Evolutionary conservation across 306 rosid species (phyloP), one percentile per base, ranked within the genome.

Genomic region (Corylus avellana): DNA sequence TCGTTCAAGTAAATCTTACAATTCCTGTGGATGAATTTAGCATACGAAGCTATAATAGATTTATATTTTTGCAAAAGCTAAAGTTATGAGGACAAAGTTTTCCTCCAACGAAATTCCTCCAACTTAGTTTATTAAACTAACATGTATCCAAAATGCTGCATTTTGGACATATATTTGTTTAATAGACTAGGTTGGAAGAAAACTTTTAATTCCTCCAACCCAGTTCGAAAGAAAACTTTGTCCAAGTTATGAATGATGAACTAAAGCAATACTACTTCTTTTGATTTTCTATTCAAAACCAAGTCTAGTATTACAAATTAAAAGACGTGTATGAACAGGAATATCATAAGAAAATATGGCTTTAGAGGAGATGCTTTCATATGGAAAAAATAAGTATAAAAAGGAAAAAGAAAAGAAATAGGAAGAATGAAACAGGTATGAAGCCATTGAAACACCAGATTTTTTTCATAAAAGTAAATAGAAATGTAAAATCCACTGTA

Each of bases 231-330:
- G 46, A 42, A 42, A 42, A 42, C 46, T 42, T 0, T 42, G 46
- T 42, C 46, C 8, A 42, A 42, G 8, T 71, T 79, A 55, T 66
- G 78, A 70, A 57, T 62, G 54, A 8, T 79, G 70, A 59, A 72
- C 54, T 70, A 75, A 62, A 18, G 63, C 47, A 81, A 76, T 59
- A 37, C 73, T 81, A 62, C 80, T 67, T 73, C 72, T 49, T 67
- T 46, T 76, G 72, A 22, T 22, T 22, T 74, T 73, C 32, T 75
- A 25, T 46, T 58, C 25, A 75, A 76, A 81, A 75, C 29, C 48
- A 66, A 66, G 18, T 53, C 39, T 14, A 81, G 39, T 75, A 54
- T 63, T 68, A 75, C 61, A 72, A 55, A 81, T 18, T 72, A 79
- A 70, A 5, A 8, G 66, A 62, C 18, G 77, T 20, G 29, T 59